Conservation (phyloP, 257 asterid genomes). For the Ligustrum vulgare region DNA sequence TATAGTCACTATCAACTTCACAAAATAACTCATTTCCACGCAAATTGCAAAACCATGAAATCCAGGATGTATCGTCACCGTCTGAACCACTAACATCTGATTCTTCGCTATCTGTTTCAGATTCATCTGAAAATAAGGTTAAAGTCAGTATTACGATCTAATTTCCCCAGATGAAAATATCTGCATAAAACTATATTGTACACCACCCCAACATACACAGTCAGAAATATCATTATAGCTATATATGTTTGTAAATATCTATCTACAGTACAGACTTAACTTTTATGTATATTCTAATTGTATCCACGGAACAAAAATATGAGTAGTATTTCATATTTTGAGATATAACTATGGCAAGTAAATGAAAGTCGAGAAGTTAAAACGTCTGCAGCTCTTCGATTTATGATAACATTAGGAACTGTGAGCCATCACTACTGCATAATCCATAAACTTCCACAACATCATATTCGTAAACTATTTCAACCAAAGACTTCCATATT, state of each 20-base stretch:
- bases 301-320: neutral
- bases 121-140: conserved; percentile 45
- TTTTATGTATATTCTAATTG: neutral
- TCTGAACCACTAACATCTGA: conserved; percentile 70
- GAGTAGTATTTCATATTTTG: neutral
- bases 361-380: neutral
- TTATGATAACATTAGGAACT: neutral
- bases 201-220: neutral
- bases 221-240: neutral
- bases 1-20: conserved; percentile 64
- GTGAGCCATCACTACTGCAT: neutral
- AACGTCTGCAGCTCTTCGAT: neutral
- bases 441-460: neutral
- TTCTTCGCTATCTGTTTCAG: conserved; percentile 67
- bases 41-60: conserved; percentile 72
- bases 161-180: neutral
- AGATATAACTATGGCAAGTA: neutral
- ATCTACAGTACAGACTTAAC: neutral
- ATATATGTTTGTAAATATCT: no score
- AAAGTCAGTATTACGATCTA: conserved; percentile 3
- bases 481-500: neutral
- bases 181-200: neutral
- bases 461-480: neutral
- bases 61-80: conserved; percentile 67
- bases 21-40: conserved; percentile 67